Evolutionary conservation across 1,284 basidiomycete species (phyloP), one percentile per base, ranked within the genome.

Genomic region (Tetrapyrgos nigripes): DNA sequence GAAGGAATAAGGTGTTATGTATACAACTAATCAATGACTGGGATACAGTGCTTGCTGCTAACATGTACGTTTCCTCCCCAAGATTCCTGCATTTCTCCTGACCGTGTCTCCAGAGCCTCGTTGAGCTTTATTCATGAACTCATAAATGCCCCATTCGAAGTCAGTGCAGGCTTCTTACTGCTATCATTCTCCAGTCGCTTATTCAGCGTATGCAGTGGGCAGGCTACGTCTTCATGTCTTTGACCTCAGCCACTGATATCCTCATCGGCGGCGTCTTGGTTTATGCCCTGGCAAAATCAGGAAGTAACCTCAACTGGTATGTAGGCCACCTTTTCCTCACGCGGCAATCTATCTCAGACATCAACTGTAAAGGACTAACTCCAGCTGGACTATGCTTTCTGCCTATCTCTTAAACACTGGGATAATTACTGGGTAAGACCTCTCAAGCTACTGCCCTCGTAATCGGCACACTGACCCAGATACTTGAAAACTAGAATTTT

Each of bases 371-470:
- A 61, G 59, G 59, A 61, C 59, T 17, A 50, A 50, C 23, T 61
- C 59, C 2, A 58, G 52, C 47, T 46, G 13, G 4, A 55, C 51
- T 14, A 61, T 61, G 55, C 43, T 61, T 6, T n/a, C 52, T 19
- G 59, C 59, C 4, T 61, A 61, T 51, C 19, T 54, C 19, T 40
- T 61, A 29, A 61, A 61, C 33, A 61, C 59, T 11, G 59, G 59
- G 9, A 51, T 53, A 3, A 58, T 58, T 4, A 57, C 59, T 13
- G 59, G 59, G 59, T 57, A 31, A 23, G 3, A 40, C 11, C 4
- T 13, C 4, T 43, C 50, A 26, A 14, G 4, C 17, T 40, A 29
- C 6, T 10, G 29, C 19, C 14, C 4, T 8, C 19, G 17, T 40
- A 5, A 40, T 40, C 17, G 37, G 13, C 17, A 17, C 5, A 9